phyloP scores from a whole-genome alignment of 192 early-diverging fungal species.

The Coemansia sp. region DNA sequence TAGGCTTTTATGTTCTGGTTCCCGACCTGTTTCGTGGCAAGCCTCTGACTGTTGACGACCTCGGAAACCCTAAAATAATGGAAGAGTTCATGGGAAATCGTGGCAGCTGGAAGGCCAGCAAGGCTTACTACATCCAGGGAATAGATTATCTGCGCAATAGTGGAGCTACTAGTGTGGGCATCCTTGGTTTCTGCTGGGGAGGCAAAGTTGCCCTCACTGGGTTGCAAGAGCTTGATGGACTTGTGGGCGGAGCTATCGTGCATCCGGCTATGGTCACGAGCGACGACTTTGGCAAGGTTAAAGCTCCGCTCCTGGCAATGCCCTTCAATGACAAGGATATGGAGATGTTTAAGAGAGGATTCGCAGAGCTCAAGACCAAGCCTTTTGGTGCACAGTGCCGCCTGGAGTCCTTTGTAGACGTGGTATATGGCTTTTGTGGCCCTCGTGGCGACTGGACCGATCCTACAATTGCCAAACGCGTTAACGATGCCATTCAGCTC shows the following conservation, averaged over 20 bases:
- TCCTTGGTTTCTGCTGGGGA: conserved; percentile 78
- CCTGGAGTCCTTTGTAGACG: conserved; percentile 62
- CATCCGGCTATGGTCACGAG: conserved; percentile 66
- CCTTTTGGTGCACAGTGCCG: conserved; percentile 56
- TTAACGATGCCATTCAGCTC: conserved; percentile 59
- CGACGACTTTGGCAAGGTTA: conserved; percentile 56
- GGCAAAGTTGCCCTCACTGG: conserved; percentile 56
- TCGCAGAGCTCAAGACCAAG: conserved; percentile 46
- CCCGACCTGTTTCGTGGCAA: conserved; percentile 69
- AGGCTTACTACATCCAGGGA: conserved; percentile 8
- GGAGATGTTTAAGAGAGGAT: conserved; percentile 26
- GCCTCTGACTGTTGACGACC: conserved; percentile 32
- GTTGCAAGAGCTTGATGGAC: conserved; percentile 51
- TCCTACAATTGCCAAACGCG: conserved; percentile 51
- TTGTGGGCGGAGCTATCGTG: conserved; percentile 59
- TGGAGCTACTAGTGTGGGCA: conserved; percentile 57
- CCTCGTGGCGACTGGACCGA: conserved; percentile 62
- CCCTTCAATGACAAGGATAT: conserved; percentile 64
- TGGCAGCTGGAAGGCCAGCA: conserved; percentile 36
- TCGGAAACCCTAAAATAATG: conserved; percentile 46
- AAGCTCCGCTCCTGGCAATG: conserved; percentile 63
- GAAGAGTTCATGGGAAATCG: conserved; percentile 37
- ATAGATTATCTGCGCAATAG: conserved; percentile 32
- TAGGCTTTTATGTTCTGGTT: conserved; percentile 64
- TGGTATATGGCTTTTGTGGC: conserved; percentile 61